Base-by-base conservation (phyloP, 1,139 yeast species). In the Lodderomyces pseudojiufengensis region DNA sequence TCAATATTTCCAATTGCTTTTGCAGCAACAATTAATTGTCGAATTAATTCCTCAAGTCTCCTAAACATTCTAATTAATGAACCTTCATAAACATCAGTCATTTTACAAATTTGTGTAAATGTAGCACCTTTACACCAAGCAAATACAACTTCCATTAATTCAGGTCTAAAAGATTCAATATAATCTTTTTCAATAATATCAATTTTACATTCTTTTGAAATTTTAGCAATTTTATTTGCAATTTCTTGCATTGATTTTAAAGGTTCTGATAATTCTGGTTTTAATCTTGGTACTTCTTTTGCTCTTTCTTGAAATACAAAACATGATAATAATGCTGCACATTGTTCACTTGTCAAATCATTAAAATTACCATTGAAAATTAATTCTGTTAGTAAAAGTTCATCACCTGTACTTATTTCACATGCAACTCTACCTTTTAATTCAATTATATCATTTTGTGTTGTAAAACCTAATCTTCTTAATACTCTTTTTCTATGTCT, bases 81-180 rank as follows among this genome's bases (percentile, higher is more conserved):
- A 30, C 99, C 99, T 66, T 94, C 98, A 51, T 90, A 94, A 31
- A 94, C 97, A 56, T 92, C 98, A 0, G 98, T 92, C 97, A 92
- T 87, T 61, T 90, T 90, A 66, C 97, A 92, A 44, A 92, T 90
- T 57, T 90, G 97, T 0, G 97, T 90, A 61, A 94, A 94, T 0
- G 92, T 69, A 4, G 96, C 96, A 21, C 97, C 97, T 55, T 84
- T 83, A 57, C 97, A 86, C 99, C 99, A 94, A 31, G 94, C 87
- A 60, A 65, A 87, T 1, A 94, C 96, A 34, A 92, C 97, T 56
- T 88, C 97, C 97, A 94, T 90, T 46, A 94, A 70, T 55, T 92
- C 95, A 16, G 88, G 82, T 58, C 95, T 79, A 68, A 92, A 94
- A 22, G 83, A 75, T 55, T 88, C 95, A 29, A 92, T 82, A 54